A percentile compares a stretch with the other conserved stretches of the same genome.
Evolutionary conservation across 306 rosid genomes (phyloP).

Genomic region (Hippophae tibetana): DNA sequence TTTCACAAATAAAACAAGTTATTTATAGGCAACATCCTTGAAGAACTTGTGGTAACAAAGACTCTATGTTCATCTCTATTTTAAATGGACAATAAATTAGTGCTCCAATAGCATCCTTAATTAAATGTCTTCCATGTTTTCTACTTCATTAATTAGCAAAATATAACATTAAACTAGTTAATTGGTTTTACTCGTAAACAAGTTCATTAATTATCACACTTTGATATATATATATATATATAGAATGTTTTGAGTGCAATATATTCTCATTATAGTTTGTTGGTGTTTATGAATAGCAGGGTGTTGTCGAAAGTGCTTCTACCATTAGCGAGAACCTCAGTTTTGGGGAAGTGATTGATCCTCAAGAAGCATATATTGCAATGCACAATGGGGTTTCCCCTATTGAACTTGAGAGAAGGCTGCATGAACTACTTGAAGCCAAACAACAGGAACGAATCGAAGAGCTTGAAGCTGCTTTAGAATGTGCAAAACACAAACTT

Average conservation of each 20-base stretch:
- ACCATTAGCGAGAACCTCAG: constrained; percentile 22
- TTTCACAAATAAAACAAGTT: no score
- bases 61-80: no score
- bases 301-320: constrained; percentile 18
- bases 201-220: no score
- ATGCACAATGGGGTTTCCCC: constrained; percentile 52
- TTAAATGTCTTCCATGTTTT: no score
- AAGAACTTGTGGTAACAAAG: no score
- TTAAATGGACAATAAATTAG: no score
- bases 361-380: constrained; percentile 33
- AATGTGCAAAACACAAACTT: constrained; percentile 42
- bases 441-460: constrained; percentile 59
- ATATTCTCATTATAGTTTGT: no score
- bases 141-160: no score
- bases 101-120: no score
- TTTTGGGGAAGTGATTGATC: constrained; percentile 44
- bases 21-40: no score
- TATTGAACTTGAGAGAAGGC: constrained; percentile 58
- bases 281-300: constrained; percentile 20
- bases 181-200: no score
- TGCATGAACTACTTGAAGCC: constrained; percentile 67
- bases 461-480: constrained; percentile 66
- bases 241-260: constrained; percentile 18
- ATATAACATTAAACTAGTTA: no score
- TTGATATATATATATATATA: constrained; percentile 15